phyloP scores from a whole-genome alignment of 176 grass and related monocot genomes.

The Echinochloa phyllopogon region DNA sequence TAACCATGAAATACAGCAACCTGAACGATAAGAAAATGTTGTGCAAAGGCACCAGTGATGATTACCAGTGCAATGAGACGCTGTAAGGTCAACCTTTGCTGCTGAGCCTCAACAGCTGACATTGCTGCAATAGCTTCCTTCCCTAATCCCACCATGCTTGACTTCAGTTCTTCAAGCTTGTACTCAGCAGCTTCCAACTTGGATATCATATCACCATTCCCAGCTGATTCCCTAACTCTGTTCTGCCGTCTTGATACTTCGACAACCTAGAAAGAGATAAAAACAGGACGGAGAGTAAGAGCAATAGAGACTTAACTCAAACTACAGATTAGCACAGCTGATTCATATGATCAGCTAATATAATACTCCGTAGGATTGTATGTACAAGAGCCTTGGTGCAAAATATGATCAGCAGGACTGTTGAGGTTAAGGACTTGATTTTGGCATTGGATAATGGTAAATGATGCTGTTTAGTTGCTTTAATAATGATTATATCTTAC shows the following conservation, averaged over 20 bases:
- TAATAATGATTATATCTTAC: background rate
- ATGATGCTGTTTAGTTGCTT: background rate
- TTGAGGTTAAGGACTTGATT: slow-evolving; percentile 16
- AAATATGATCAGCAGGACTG: slow-evolving; percentile 12
- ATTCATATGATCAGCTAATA: slow-evolving; percentile 8
- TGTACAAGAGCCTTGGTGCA: background rate
- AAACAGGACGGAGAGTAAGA: background rate
- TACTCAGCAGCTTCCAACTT: slow-evolving; percentile 92
- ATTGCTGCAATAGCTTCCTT: slow-evolving; percentile 92
- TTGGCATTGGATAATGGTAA: background rate
- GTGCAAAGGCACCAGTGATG: background rate
- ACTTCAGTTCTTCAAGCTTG: slow-evolving; percentile 93
- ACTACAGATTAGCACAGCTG: slow-evolving; percentile 2
- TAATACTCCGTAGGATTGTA: background rate
- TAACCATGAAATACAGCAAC: background rate
- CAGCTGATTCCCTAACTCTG: slow-evolving; percentile 74
- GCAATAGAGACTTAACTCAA: background rate
- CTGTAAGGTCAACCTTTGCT: slow-evolving; percentile 91
- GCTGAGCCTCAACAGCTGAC: slow-evolving; percentile 87
- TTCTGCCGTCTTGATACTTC: slow-evolving; percentile 93
- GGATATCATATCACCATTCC: slow-evolving; percentile 66
- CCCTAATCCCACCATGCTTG: slow-evolving; percentile 79
- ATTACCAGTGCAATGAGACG: slow-evolving; percentile 90
- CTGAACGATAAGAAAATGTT: background rate
- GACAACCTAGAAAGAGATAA: slow-evolving; percentile 52